Evolutionary conservation across 83 land plant genomes (phyloP), one percentile per base, ranked within the genome.

Genomic region (Picea mariana): DNA sequence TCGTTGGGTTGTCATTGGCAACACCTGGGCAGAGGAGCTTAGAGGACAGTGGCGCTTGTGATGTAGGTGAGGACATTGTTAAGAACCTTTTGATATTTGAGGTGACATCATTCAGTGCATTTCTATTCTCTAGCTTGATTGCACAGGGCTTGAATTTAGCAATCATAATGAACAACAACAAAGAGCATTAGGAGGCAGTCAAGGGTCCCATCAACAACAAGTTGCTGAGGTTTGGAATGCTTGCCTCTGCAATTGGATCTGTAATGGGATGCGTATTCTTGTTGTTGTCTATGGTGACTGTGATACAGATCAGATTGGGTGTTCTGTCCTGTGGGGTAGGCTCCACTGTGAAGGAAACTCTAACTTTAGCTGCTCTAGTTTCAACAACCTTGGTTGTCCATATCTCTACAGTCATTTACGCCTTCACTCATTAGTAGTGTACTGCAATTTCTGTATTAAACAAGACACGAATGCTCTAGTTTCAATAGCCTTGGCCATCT

Each of bases 121-220:
- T 88, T 88, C 79, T 85, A 24, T 85, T 88, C 78, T 90, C 92
- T 44, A 88, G 91, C 84, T 86, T 88, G 31, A 82, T 90, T 60
- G 92, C 92, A 44, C 91, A 88, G 84, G 91, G 92, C n/a, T 81
- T 90, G 13, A 90, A 90, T 84, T 78, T 90, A 67, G 89, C 89
- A 34, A 79, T 84, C 79, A 84, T 82, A 64, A 78, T 87, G 18
- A 67, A 79, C 75, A 86, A 83, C 83, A 67, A 79, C 81, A 86
- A 83, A 16, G 83, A 86, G 23, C 61, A 24, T n/a, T 59, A 83
- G 31, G 81, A 83, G 21, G 87, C 83, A 13, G 34, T 71, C 73
- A 79, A 72, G 38, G 90, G 84, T 26, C 83, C 49, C 59, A 84
- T 84, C 81, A 85, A 84, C 85, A 24, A 27, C 67, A 82, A 67